Conservation (phyloP, 345 rosid genomes). For the Citrus australasica region DNA sequence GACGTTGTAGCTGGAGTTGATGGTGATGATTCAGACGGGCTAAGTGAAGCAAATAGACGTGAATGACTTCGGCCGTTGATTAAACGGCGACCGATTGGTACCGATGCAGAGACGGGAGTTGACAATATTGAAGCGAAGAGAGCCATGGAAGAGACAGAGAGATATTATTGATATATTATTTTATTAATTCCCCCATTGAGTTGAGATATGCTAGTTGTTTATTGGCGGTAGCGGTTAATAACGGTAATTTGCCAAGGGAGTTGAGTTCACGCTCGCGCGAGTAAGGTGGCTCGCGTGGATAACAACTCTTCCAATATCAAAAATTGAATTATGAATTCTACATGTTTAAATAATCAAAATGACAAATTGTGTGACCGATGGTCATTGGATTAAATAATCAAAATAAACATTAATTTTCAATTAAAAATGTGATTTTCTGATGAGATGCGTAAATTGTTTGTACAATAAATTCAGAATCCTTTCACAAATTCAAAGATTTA, state of each 20-base stretch:
- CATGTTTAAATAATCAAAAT: too few relatives aligned
- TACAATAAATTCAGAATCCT: too few relatives aligned
- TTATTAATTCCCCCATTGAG: neutral
- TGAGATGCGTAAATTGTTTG: neutral
- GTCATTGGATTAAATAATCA: too few relatives aligned
- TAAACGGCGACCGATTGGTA: conserved; percentile 14
- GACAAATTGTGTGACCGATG: too few relatives aligned
- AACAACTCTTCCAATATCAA: neutral
- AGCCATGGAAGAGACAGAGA: conserved; percentile 36
- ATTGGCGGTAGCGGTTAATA: conserved; percentile 11
- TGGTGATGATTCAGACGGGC: conserved; percentile 36
- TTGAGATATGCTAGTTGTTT: neutral
- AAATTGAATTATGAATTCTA: too few relatives aligned
- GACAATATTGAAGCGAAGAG: conserved; percentile 38
- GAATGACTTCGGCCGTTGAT: conserved; percentile 23
- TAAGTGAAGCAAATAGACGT: conserved; percentile 35
- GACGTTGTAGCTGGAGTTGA: conserved; percentile 7
- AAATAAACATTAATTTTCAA: too few relatives aligned
- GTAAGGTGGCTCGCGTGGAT: neutral
- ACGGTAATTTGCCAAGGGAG: neutral
- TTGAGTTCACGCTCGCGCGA: neutral
- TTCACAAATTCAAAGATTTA: too few relatives aligned
- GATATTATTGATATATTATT: too few relatives aligned
- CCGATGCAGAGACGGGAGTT: conserved; percentile 35
- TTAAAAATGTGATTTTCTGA: too few relatives aligned